Evolutionary conservation across 768 basidiomycete genomes (phyloP).

Genomic region (Lactifluus volemus): DNA sequence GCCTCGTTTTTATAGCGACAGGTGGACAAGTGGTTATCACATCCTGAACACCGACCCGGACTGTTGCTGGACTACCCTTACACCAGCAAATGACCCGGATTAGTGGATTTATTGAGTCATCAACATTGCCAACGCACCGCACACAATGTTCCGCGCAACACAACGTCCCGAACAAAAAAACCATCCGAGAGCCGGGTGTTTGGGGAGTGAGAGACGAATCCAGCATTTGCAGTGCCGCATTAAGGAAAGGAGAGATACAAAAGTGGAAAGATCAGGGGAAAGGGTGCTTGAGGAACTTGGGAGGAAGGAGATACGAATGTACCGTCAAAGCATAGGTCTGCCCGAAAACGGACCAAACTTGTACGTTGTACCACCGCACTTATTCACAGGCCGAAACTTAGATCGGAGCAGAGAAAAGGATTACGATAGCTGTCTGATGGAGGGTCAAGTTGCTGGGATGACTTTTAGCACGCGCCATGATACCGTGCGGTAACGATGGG

Average conservation of each 20-base stretch:
- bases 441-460: background rate
- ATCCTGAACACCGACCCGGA: background rate
- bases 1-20: background rate
- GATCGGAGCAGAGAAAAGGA: background rate
- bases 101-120: too few relatives aligned
- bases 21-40: background rate
- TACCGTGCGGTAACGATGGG: background rate
- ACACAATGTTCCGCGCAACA: background rate
- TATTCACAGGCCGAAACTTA: background rate
- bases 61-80: background rate
- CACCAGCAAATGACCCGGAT: background rate
- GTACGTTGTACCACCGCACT: background rate
- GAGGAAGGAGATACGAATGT: too few relatives aligned
- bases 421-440: background rate
- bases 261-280: background rate
- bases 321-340: background rate
- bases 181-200: background rate
- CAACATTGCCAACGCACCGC: background rate
- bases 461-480: background rate
- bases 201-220: background rate
- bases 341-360: background rate
- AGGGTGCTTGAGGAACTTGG: background rate
- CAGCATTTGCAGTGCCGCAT: background rate
- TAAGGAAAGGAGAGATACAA: background rate
- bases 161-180: background rate